A percentile compares a stretch with the other conserved stretches of the same genome.
phyloP scores from a whole-genome alignment of 2,329 filamentous ascomycete species.

The Dothideomycetes sp. region DNA sequence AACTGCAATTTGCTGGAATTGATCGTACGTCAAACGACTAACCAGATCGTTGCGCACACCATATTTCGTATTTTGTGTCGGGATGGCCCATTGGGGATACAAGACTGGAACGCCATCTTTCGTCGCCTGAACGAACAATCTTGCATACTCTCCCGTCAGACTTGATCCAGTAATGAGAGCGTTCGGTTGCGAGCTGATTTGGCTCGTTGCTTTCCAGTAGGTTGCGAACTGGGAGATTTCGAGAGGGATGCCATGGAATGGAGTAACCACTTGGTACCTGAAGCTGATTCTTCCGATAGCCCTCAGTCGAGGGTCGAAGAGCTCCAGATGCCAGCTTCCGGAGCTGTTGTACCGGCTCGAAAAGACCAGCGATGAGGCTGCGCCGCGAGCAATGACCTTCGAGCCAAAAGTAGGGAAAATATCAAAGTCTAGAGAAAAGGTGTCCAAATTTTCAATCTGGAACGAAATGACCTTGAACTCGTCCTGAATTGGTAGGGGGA shows the following conservation, averaged over 20 bases:
- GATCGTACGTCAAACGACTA: slow-evolving; percentile 62
- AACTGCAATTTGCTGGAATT: slow-evolving; percentile 47
- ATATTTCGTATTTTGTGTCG: slow-evolving; percentile 47
- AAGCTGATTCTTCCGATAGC: slow-evolving; percentile 92
- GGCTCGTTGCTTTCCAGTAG: slow-evolving; percentile 97
- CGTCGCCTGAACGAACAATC: slow-evolving; percentile 84
- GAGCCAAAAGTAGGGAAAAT: slow-evolving; percentile 96
- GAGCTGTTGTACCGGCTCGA: slow-evolving; percentile 62
- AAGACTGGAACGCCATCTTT: slow-evolving; percentile 78
- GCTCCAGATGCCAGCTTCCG: slow-evolving; percentile 70
- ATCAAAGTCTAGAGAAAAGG: slow-evolving; percentile 92
- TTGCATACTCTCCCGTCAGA: slow-evolving; percentile 87
- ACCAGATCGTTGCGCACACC: slow-evolving; percentile 68
- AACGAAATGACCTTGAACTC: slow-evolving; percentile 90
- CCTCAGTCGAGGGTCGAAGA: slow-evolving; percentile 84
- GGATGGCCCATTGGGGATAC: slow-evolving; percentile 68
- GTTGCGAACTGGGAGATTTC: slow-evolving; percentile 98
- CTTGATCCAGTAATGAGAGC: slow-evolving; percentile 91
- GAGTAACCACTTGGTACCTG: slow-evolving; percentile 91
- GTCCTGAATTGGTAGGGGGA: slow-evolving; percentile 91
- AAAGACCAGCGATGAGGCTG: slow-evolving; percentile 82
- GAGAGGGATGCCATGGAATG: slow-evolving; percentile 80
- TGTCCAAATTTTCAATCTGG: slow-evolving; percentile 86
- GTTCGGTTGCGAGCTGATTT: slow-evolving; percentile 73
- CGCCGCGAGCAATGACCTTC: slow-evolving; percentile 92